These are phyloP conservation scores for Blastomyces parvus DNA, from an alignment of 2,329 filamentous ascomycete species.

Conservation along the genomic window DNA sequence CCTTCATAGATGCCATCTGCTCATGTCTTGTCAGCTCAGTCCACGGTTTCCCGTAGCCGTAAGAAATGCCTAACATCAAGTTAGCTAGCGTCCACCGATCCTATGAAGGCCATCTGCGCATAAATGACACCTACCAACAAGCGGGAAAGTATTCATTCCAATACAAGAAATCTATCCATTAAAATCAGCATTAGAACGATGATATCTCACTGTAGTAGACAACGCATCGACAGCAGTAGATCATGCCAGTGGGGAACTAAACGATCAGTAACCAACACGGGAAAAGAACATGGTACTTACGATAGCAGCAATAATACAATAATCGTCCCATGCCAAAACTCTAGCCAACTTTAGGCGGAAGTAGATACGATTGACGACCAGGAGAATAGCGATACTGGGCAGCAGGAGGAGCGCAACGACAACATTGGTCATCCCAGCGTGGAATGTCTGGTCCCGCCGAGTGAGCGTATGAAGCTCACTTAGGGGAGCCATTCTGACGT, in stretches of 20 bases:
- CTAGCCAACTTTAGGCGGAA: constrained; percentile 19
- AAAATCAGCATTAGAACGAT: neutral
- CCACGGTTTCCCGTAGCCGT: constrained; percentile 23
- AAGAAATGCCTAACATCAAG: constrained; percentile 17
- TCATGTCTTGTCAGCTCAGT: constrained; percentile 18
- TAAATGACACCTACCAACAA: constrained; percentile 16
- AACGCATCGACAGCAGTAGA: neutral
- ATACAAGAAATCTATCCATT: constrained; percentile 20
- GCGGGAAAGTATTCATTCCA: constrained; percentile 21
- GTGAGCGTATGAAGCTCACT: neutral
- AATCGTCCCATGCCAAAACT: constrained; percentile 22
- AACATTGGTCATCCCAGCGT: constrained; percentile 18
- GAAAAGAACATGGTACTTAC: constrained; percentile 14
- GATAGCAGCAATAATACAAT: constrained; percentile 21
- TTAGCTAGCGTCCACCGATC: constrained; percentile 6
- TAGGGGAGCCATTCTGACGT: constrained; percentile 6
- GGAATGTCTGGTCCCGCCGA: constrained; percentile 12
- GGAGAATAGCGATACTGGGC: constrained; percentile 17
- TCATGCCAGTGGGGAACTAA: neutral
- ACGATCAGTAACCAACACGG: neutral
- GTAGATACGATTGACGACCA: constrained; percentile 22
- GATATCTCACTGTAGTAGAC: neutral
- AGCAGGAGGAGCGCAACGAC: constrained; percentile 21
- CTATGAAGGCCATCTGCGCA: neutral
- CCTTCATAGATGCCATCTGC: constrained; percentile 20